Conservation (phyloP, 2,329 filamentous ascomycete genomes). For the Sporothrix pseudoabietina region DNA sequence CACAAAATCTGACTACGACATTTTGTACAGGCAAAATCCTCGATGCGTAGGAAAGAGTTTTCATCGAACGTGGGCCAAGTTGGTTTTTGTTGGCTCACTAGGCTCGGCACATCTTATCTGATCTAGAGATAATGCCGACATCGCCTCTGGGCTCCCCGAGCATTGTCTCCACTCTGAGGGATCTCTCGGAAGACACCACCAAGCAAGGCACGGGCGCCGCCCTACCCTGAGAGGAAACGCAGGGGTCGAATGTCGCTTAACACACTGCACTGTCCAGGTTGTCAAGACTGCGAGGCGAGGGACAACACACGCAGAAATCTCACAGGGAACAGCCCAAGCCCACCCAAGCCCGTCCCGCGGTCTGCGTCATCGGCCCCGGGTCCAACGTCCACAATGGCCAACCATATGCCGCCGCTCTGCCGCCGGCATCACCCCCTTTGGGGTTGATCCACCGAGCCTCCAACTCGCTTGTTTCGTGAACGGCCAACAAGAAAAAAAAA, state of each 20-base stretch:
- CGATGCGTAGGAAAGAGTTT: neutral
- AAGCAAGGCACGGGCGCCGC: conserved; percentile 5
- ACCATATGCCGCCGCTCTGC: neutral
- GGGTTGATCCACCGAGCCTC: neutral
- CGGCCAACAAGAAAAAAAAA: neutral
- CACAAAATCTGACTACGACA: neutral
- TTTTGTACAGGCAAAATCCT: neutral
- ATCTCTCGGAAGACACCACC: conserved; percentile 14
- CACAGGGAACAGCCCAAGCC: neutral
- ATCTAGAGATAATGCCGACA: conserved; percentile 57
- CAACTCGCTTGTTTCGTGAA: neutral
- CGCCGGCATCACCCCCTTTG: neutral
- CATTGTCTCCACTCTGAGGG: conserved; percentile 30
- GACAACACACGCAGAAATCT: neutral
- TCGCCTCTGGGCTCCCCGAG: conserved; percentile 38
- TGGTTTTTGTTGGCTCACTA: conserved; percentile 13
- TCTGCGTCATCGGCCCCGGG: conserved; percentile 6
- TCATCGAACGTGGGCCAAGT: neutral
- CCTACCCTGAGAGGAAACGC: neutral
- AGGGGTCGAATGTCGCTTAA: neutral
- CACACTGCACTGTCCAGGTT: neutral
- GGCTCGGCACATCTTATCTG: conserved; percentile 52
- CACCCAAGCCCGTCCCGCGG: neutral
- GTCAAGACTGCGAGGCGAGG: too few species aligned
- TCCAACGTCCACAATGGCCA: conserved; percentile 3